Base-by-base conservation (phyloP, 2,329 filamentous ascomycete species). In the Incumbomyces lentus region DNA sequence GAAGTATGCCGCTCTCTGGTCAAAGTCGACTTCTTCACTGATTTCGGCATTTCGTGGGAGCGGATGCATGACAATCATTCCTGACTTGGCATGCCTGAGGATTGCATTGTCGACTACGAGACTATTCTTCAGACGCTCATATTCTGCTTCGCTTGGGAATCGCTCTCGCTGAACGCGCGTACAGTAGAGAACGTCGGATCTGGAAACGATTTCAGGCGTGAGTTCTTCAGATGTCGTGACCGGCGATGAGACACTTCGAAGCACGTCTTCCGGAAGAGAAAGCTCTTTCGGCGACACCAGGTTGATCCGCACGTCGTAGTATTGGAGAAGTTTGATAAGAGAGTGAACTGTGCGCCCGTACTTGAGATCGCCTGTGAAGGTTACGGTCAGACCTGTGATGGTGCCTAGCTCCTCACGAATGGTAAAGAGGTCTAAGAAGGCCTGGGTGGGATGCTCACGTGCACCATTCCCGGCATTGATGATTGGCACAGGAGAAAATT, bases 391-490 rank as follows among this genome's bases (percentile, higher is more conserved):
- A 44, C 90, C 90, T 62, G 90, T 89, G 47, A 96, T 90, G 0
- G 89, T 95, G 53, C 92, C 92, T 7, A 96, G 76, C 67, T 98
- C 92, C 68, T 98, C 92, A 56, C 92, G 86, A 61, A 98, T 98
- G 46, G 92, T 96, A 73, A 95, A 98, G 48, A 98, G 82, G 61
- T 98, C 92, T 17, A 98, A 74, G 76, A 98, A 92, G 0, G 92
- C 92, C 68, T 98, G 92, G 0, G 92, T 98, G 1, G 92, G 92
- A 68, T 98, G 92, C 71, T 98, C 92, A 59, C 86, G 82, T 68
- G 84, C 88, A 53, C 92, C 92, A 64, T 98, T 98, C 42, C 92
- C 92, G 54, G 88, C 92, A 63, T 98, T 98, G 74, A 98, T 90
- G 60, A 98, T 81, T 1, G 92, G 92, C 1, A 95, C 86, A 13